Percentiles rank a stretch among this genome's conserved stretches.
Evolutionary conservation across 352 stramenopile genomes (phyloP).

Genomic region (Pythium brassicae): DNA sequence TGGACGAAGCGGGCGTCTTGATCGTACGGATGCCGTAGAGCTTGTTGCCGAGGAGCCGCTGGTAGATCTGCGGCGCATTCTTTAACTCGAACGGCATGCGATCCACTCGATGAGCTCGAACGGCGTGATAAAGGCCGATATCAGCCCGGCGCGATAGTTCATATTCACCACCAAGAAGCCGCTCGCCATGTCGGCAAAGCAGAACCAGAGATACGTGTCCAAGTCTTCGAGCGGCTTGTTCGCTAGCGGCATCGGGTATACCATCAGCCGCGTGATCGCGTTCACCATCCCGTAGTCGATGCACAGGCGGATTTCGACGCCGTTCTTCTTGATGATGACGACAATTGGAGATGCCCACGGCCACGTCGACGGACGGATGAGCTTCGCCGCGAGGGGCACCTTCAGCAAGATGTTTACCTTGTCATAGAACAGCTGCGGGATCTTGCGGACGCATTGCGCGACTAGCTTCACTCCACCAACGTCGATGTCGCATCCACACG

Average conservation of each 20-base stretch:
- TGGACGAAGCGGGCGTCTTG: too few species aligned
- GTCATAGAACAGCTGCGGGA: constrained; percentile 10
- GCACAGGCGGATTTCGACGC: constrained; percentile 14
- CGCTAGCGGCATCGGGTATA: constrained; percentile 18
- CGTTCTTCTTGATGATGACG: constrained; percentile 20
- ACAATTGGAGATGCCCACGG: constrained; percentile 17
- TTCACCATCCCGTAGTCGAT: constrained; percentile 17
- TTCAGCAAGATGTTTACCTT: constrained; percentile 12
- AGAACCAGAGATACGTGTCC: constrained; percentile 12
- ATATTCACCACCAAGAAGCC: constrained; percentile 21
- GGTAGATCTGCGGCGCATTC: constrained; percentile 25
- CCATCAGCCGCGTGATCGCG: constrained; percentile 11
- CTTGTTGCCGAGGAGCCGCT: constrained; percentile 21
- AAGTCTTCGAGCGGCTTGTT: constrained; percentile 16
- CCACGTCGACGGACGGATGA: constrained; percentile 12
- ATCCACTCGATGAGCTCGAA: constrained; percentile 19
- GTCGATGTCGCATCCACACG: constrained; percentile 16
- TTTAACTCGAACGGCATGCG: constrained; percentile 20
- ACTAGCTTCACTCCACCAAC: constrained; percentile 6
- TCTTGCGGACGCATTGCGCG: constrained; percentile 7
- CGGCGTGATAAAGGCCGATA: constrained; percentile 21
- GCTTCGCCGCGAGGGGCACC: constrained; percentile 7
- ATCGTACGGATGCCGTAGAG: constrained; percentile 8
- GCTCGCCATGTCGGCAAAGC: constrained; percentile 16
- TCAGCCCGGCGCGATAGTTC: constrained; percentile 9